phyloP scores from a whole-genome alignment of 2,329 filamentous ascomycete genomes.

The Pseudogymnoascus sp. region DNA sequence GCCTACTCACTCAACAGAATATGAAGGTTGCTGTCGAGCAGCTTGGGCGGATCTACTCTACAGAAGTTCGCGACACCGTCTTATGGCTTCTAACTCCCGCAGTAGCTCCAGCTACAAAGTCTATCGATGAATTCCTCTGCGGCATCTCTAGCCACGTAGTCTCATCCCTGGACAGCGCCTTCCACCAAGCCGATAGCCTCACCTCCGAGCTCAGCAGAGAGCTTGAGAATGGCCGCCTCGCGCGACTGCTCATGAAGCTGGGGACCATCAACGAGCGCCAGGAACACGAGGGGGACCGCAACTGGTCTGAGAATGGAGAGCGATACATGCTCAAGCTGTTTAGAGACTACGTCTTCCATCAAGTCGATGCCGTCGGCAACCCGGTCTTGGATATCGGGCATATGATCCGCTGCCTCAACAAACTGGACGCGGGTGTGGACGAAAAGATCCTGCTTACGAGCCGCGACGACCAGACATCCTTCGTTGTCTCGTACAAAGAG shows the following conservation, averaged over 20 bases:
- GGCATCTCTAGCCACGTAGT: conserved; percentile 73
- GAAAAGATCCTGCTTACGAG: conserved; percentile 81
- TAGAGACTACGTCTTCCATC: conserved; percentile 94
- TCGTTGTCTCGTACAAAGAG: conserved; percentile 86
- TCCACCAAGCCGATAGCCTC: conserved; percentile 73
- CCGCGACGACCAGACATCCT: conserved; percentile 81
- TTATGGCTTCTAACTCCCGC: conserved; percentile 70
- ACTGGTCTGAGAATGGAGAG: conserved; percentile 89
- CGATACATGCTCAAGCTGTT: conserved; percentile 91
- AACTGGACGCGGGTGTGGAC: conserved; percentile 81
- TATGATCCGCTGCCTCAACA: conserved; percentile 80
- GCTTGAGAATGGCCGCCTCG: conserved; percentile 80
- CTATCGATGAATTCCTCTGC: conserved; percentile 69
- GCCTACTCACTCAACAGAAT: conserved; percentile 47
- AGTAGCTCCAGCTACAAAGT: conserved; percentile 52
- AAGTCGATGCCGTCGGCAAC: conserved; percentile 77
- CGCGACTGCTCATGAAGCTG: conserved; percentile 74
- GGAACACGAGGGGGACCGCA: conserved; percentile 67
- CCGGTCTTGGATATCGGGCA: conserved; percentile 82
- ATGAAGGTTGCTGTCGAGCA: conserved; percentile 66
- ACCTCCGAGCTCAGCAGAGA: conserved; percentile 67
- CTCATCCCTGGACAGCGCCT: conserved; percentile 64
- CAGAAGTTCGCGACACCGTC: conserved; percentile 70
- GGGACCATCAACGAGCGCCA: conserved; percentile 83
- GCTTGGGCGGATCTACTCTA: conserved; percentile 67